These are phyloP conservation scores for Fomitopsis pinicola DNA, from an alignment of 1,284 basidiomycete genomes.

Conservation along the genomic window DNA sequence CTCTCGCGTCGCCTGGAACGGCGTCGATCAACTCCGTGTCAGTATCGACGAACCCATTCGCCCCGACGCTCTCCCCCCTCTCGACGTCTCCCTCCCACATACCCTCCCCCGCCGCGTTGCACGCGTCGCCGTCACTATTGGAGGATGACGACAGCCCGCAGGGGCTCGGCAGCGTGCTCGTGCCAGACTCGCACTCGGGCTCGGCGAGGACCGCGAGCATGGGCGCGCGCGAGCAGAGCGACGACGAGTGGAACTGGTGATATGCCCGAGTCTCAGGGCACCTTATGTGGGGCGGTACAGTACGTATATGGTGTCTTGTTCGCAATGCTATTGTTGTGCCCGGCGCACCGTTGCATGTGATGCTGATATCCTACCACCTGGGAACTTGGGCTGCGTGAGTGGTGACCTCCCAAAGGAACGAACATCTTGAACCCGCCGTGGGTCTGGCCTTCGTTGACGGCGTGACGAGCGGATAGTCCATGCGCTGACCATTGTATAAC, in stretches of 20 bases:
- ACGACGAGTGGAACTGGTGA: slow-evolving; percentile 65
- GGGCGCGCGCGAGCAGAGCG: slow-evolving; percentile 31
- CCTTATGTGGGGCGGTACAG: neutral
- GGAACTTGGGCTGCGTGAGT: no score
- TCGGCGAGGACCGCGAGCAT: slow-evolving; percentile 10
- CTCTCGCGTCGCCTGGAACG: slow-evolving; percentile 33
- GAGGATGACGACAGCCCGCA: slow-evolving; percentile 34
- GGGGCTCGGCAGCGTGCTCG: slow-evolving; percentile 25
- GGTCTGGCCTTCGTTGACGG: no score
- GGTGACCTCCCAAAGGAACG: no score
- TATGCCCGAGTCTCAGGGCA: no score
- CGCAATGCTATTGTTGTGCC: no score
- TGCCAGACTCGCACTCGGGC: slow-evolving; percentile 24
- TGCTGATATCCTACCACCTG: no score
- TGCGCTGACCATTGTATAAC: no score
- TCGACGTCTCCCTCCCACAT: slow-evolving; percentile 14
- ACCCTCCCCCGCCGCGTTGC: slow-evolving; percentile 6
- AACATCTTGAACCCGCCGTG: no score
- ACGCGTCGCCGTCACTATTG: slow-evolving; percentile 30
- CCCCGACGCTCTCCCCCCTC: slow-evolving; percentile 17
- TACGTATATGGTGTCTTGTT: no score
- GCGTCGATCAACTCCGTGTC: slow-evolving; percentile 16
- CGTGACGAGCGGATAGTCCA: no score
- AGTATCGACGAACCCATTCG: slow-evolving; percentile 18
- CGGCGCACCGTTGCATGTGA: no score